phyloP scores from a whole-genome alignment of 2,329 filamentous ascomycete genomes.

The Trichoderma sp. region DNA sequence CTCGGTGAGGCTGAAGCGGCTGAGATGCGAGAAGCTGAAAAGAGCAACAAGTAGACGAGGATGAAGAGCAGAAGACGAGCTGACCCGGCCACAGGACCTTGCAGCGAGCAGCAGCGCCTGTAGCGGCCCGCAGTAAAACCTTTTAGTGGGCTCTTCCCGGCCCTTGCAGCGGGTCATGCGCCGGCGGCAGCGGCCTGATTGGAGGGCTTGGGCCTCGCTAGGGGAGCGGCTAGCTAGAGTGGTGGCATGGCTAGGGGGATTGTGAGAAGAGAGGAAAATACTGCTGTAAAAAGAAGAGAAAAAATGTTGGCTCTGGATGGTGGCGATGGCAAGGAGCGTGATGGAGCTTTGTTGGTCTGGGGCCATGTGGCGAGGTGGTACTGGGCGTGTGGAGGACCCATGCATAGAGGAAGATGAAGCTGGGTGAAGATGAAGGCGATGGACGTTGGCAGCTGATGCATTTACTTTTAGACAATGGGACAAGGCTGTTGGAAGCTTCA shows the following conservation, averaged over 20 bases:
- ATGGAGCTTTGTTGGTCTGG: not conserved
- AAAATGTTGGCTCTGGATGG: not conserved
- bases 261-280: not conserved
- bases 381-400: not conserved
- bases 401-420: not conserved
- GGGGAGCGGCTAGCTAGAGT: not conserved
- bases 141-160: not conserved
- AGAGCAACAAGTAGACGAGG: not conserved
- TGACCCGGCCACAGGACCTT: not conserved
- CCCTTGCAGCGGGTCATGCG: conserved; percentile 20
- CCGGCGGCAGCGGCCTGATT: conserved; percentile 2
- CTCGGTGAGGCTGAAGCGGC: not conserved
- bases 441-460: too few species aligned
- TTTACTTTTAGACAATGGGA: not conserved
- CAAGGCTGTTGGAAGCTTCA: not conserved
- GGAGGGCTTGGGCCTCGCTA: not conserved
- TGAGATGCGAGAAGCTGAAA: not conserved
- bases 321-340: not conserved
- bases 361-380: conserved; percentile 18
- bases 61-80: not conserved
- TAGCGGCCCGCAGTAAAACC: conserved; percentile 3
- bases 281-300: not conserved
- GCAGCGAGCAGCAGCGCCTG: conserved; percentile 7
- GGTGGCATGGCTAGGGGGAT: not conserved
- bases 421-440: not conserved